phyloP scores from a whole-genome alignment of 441 rosid species.

The Flueggea neowawraea region DNA sequence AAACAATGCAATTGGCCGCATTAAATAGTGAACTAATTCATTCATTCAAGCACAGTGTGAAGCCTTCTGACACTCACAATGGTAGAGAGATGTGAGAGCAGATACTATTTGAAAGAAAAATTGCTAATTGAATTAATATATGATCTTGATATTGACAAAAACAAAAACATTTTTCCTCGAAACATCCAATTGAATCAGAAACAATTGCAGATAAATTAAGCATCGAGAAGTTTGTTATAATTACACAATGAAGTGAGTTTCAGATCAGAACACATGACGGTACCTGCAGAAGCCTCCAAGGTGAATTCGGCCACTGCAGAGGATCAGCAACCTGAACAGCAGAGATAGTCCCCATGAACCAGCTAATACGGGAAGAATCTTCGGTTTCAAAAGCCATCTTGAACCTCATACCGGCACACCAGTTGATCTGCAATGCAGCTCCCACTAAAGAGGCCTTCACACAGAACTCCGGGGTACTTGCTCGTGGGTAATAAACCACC shows the following conservation, averaged over 20 bases:
- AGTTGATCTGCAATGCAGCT: constrained; percentile 71
- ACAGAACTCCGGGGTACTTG: constrained; percentile 85
- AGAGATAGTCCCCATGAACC: constrained; percentile 96
- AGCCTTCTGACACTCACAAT: too few species aligned
- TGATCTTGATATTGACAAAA: too few species aligned
- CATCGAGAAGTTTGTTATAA: too few species aligned
- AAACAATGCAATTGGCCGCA: too few species aligned
- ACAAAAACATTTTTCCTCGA: too few species aligned
- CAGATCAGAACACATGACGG: neutral
- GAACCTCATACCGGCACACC: constrained; percentile 96
- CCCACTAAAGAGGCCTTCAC: constrained; percentile 68
- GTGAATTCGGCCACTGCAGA: constrained; percentile 84
- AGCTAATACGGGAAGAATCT: constrained; percentile 91
- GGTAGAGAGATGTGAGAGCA: too few species aligned
- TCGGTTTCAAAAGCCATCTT: constrained; percentile 98
- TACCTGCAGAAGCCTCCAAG: constrained; percentile 97
- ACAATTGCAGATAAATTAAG: too few species aligned
- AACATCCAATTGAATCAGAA: neutral
- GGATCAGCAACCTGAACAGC: constrained; percentile 82
- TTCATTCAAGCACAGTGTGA: too few species aligned
- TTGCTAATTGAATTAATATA: too few species aligned
- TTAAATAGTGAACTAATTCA: too few species aligned
- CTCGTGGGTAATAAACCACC: constrained; percentile 86
- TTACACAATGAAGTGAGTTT: neutral
- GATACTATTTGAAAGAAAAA: too few species aligned